Base-by-base conservation (phyloP, 768 basidiomycete genomes). In the Roridomyces roridus region DNA sequence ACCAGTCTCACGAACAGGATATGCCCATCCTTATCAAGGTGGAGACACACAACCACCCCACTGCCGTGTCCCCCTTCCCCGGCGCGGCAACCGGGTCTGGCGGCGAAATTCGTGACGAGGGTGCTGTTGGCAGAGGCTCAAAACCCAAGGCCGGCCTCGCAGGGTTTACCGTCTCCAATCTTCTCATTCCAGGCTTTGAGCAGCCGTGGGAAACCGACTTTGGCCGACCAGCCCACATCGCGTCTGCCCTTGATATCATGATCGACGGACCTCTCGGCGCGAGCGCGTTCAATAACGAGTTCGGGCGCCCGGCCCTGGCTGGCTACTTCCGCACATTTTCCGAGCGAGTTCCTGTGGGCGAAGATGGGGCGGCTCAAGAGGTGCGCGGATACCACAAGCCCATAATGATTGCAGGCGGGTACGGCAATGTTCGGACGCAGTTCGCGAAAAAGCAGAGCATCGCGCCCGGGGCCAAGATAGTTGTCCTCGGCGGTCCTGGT, bases 1-100 rank as follows among this genome's bases (percentile, higher is more conserved):
- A 98, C 70, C 67, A 74, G 36, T 74, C 85, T 3, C 69, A 74
- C 15, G 63, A 78, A 23, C 94, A 96, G 70, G 78, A 87, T 11
- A 91, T 92, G 78, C 93, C 87, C 14, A 91, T 99, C 52, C 81
- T 98, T 21, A 87, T 95, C 77, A 99, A 99, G 75, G 97, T 98
- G 56, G 97, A 98, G 75, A 99, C 97, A 3, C 97, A 99, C 73
- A 99, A 99, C 69, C 97, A 98, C 67, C 97, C 97, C 4, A 98
- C 96, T 2, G 97, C 96, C 3, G 95, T 98, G 8, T 98, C 97
- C 1, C 97, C 97, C 1, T 98, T 91, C 71, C 94, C 97, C 3
- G 97, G 97, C n/a, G 96, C 97, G 0, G 96, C 96, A 1, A 98
- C 97, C 1, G 97, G 97, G 18, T 98, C 96, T 1, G 97, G 97